Base-by-base conservation (phyloP, 2,329 filamentous ascomycete genomes). In the Ceratocystis eucalypticola region DNA sequence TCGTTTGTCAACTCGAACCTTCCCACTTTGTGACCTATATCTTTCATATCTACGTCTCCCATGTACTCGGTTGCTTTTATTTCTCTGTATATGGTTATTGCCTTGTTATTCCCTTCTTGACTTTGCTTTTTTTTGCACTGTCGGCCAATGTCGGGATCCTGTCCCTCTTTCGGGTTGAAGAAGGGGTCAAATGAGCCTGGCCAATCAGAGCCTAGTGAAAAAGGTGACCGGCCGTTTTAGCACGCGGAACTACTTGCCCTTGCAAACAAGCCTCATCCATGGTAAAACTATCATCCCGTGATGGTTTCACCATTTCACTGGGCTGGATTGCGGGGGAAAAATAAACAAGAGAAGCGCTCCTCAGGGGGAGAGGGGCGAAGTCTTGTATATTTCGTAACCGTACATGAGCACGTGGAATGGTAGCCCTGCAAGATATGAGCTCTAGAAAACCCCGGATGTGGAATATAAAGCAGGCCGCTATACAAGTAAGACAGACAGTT, bases 221-320 rank as follows among this genome's bases (percentile, higher is more conserved):
- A 7, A 59, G 5, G 7, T 59, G 30, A 33, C 28, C 25, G 15
- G 7, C 22, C 5, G 37, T 59, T 37, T 59, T 59, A 59, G 55
- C 55, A 7, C 28, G 30, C 30, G 55, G 55, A 59, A 59, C 30
- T 20, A 59, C 7, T 20, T 59, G 25, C 28, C 28, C 55, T 59
- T 59, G 25, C 48, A 25, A 53, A 15, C 37, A 41, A 41, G 37
- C 37, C 22, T 6, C 48, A 53, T 53, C 48, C 48, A 53, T 59
- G 30, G 28, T n/a, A 5, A 20, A 37, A 37, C 55, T 10, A 59
- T 37, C 17, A 37, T 59, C 25, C 55, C 55, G 55, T 59, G 55
- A 59, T 59, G 55, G 55, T 59, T 59, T 59, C 55, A 59, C 55
- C 17, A 59, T 59, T 41, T 41, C 55, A 4, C 30, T 30, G 55